Evolutionary conservation across 1,139 yeast genomes (phyloP).

Genomic region (Scheffersomyces insectosa): DNA sequence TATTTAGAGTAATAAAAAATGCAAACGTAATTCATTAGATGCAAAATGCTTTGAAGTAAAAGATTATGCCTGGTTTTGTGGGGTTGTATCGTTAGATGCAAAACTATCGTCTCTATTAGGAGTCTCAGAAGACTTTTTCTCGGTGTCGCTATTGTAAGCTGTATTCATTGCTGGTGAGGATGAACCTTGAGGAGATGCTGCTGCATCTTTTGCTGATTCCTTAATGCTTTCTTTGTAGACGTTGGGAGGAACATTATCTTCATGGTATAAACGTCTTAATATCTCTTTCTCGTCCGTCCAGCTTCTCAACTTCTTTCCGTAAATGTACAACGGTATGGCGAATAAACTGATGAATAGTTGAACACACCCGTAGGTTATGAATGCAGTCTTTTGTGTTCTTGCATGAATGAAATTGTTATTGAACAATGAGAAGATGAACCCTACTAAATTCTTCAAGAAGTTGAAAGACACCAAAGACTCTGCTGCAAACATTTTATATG

Average conservation of each 20-base stretch:
- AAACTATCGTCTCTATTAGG: not conserved
- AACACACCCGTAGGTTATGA: conserved; percentile 54
- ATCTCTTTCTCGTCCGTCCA: conserved; percentile 51
- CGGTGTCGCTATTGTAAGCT: not conserved
- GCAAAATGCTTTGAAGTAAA: no score
- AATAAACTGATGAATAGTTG: conserved; percentile 50
- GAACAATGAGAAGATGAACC: conserved; percentile 59
- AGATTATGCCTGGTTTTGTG: not conserved
- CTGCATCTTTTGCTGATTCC: not conserved
- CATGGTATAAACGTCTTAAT: conserved; percentile 33
- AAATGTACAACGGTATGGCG: conserved; percentile 56
- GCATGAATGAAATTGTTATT: conserved; percentile 46
- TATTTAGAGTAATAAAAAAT: no score
- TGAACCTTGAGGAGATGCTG: not conserved
- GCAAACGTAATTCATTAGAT: no score
- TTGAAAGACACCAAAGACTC: conserved; percentile 61
- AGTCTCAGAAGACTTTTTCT: not conserved
- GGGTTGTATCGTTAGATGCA: not conserved
- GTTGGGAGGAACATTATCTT: conserved; percentile 14
- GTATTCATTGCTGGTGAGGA: not conserved
- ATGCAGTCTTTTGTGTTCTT: conserved; percentile 49
- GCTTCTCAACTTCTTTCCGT: conserved; percentile 52
- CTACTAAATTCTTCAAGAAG: conserved; percentile 54
- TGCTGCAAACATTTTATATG: conserved; percentile 58
- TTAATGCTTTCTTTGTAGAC: not conserved